phyloP scores from a whole-genome alignment of 129 eudicot species.

The Flaveria brownii region DNA sequence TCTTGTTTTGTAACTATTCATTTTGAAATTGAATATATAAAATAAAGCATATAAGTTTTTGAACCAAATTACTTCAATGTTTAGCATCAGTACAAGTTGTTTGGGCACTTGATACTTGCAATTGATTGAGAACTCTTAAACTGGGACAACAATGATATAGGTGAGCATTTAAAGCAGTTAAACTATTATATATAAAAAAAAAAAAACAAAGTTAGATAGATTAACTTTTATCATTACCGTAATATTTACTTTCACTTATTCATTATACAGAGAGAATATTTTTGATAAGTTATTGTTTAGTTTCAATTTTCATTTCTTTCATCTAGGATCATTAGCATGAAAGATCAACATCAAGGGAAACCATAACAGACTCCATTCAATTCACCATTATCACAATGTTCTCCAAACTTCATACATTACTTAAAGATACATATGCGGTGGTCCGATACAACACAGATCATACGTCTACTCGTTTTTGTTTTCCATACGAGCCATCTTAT shows the following conservation, averaged over 20 bases:
- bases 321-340: too few species aligned
- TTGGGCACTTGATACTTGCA: not conserved
- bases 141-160: too few species aligned
- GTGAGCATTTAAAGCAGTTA: too few species aligned
- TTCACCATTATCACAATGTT: constrained; percentile 12
- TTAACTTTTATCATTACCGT: too few species aligned
- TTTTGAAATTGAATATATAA: constrained; percentile 21
- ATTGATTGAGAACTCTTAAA: too few species aligned
- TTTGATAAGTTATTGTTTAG: too few species aligned
- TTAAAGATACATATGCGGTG: not conserved
- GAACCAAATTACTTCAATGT: not conserved
- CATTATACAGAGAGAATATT: too few species aligned
- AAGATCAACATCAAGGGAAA: too few species aligned
- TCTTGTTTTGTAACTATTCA: constrained; percentile 25
- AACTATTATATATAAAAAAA: too few species aligned
- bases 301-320: too few species aligned
- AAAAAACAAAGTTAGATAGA: too few species aligned
- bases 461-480: constrained; percentile 7
- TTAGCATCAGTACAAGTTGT: not conserved
- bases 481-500: constrained; percentile 13
- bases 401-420: not conserved
- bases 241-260: too few species aligned
- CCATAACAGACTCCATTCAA: not conserved
- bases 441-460: not conserved
- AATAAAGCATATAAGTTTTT: constrained; percentile 26